A percentile compares a stretch with the other conserved stretches of the same genome.
phyloP scores from a whole-genome alignment of 108 stramenopile genomes.

The Cylindrotheca fusiformis region DNA sequence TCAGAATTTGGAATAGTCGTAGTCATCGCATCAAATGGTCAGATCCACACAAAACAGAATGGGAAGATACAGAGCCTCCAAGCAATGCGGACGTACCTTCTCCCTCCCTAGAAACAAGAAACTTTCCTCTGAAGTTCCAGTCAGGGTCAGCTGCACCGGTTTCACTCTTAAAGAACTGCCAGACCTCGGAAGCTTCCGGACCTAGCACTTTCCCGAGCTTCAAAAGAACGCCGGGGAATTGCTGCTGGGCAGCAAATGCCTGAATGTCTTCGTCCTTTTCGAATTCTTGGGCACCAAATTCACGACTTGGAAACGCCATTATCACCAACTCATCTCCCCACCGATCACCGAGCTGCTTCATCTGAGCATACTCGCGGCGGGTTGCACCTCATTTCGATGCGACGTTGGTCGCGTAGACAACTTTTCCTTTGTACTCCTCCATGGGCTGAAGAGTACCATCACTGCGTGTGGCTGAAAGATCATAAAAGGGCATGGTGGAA shows the following conservation, averaged over 20 bases:
- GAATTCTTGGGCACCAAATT: constrained; percentile 42
- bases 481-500: constrained; percentile 24
- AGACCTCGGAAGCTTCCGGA: constrained; percentile 26
- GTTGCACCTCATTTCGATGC: constrained; percentile 44
- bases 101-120: constrained; percentile 34
- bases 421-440: constrained; percentile 39
- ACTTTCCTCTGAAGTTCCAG: constrained; percentile 43
- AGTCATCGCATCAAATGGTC: too few species aligned
- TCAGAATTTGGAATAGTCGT: too few species aligned
- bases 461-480: constrained; percentile 15
- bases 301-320: constrained; percentile 36
- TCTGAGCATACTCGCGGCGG: constrained; percentile 45
- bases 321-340: constrained; percentile 35
- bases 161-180: constrained; percentile 27
- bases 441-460: constrained; percentile 29
- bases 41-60: too few species aligned
- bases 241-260: constrained; percentile 24
- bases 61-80: too few species aligned
- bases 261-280: constrained; percentile 29
- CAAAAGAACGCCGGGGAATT: constrained; percentile 43
- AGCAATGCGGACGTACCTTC: constrained; percentile 11
- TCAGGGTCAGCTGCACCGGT: constrained; percentile 32
- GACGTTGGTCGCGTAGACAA: constrained; percentile 46
- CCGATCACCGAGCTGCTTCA: constrained; percentile 32
- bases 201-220: constrained; percentile 41